Evolutionary conservation across 2,329 filamentous ascomycete genomes (phyloP), one percentile per base, ranked within the genome.

Genomic region (Xylaria sp.): DNA sequence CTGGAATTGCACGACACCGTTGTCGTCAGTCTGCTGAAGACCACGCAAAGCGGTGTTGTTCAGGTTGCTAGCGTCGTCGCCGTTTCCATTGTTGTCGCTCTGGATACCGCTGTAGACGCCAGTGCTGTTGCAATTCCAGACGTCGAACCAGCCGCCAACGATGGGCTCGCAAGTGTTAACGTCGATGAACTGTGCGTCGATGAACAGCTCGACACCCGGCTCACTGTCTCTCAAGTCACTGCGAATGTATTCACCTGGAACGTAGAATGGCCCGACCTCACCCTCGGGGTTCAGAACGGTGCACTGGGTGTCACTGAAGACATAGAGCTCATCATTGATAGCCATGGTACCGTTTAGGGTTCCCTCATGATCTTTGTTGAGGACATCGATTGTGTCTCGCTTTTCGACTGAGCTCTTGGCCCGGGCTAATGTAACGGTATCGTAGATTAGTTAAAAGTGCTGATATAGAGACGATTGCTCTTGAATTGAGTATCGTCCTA

Each of bases 191-290:
- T 52, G 50, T 6, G 50, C 50, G 23, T 52, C 50, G 15, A 52
- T 52, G 15, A 15, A 28, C 20, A 15, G 6, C 10, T 52, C 23
- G 23, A 52, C 25, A 31, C 50, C 50, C 3, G 50, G 20, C 50
- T 52, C 50, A 10, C n/a, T 13, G 15, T 31, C 50, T 10, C 50
- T 25, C 50, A 52, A 31, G 50, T 52, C 50, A 12, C 50, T 52
- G 23, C 50, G 50, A n/a, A 52, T 31, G 50, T 52, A 52, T 31
- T 52, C 50, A 10, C 50, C 50, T 12, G 25, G 23, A 15, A 67
- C 65, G 31, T 61, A 67, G 52, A 63, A 67, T 15, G 65, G 65
- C 2, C 65, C 59, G 25, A 63, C 62, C 7, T 64, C 62, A 6
- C 62, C 62, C 52, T 64, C 62, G 7, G 57, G 64, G 39, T 64